These are phyloP conservation scores for Hygrophorus pudorinus DNA, from an alignment of 768 basidiomycete species.

Conservation along the genomic window DNA sequence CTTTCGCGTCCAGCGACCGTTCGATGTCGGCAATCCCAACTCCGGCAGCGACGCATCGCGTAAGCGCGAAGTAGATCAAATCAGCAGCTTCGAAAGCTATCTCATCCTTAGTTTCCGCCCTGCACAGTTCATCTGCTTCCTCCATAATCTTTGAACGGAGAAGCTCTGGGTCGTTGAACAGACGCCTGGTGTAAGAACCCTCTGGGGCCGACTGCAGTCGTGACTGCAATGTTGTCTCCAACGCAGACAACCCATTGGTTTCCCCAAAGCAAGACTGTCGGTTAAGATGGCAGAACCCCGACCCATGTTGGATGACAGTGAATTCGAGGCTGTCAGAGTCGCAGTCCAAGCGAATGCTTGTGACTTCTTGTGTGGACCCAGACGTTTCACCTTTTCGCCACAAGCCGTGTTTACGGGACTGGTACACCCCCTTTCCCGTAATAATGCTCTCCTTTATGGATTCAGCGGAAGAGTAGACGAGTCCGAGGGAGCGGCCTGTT, in stretches of 20 bases:
- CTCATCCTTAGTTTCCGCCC: conserved; percentile 66
- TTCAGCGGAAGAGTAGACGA: conserved; percentile 89
- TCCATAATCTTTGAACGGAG: conserved; percentile 93
- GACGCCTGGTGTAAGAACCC: conserved; percentile 83
- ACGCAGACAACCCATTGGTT: conserved; percentile 62
- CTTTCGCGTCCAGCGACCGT: conserved; percentile 72
- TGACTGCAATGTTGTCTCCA: conserved; percentile 70
- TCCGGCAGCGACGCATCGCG: conserved; percentile 75
- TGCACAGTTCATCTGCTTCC: conserved; percentile 95
- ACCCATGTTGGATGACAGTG: conserved; percentile 78
- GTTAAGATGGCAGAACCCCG: conserved; percentile 91
- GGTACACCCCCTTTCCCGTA: conserved; percentile 89
- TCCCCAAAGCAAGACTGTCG: conserved; percentile 86
- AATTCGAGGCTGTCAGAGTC: conserved; percentile 91
- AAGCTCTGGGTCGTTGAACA: conserved; percentile 78
- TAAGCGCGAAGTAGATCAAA: conserved; percentile 84
- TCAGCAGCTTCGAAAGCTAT: conserved; percentile 95
- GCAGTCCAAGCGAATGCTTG: conserved; percentile 80
- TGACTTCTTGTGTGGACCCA: conserved; percentile 83
- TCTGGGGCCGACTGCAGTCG: conserved; percentile 71
- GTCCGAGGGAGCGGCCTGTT: conserved; percentile 70
- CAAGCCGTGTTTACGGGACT: conserved; percentile 90
- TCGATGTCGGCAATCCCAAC: conserved; percentile 81
- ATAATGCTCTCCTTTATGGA: conserved; percentile 82
- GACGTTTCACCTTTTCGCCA: conserved; percentile 98